Evolutionary conservation across 768 basidiomycete genomes (phyloP), one percentile per base, ranked within the genome.

Genomic region (Psilocybe azurescens): DNA sequence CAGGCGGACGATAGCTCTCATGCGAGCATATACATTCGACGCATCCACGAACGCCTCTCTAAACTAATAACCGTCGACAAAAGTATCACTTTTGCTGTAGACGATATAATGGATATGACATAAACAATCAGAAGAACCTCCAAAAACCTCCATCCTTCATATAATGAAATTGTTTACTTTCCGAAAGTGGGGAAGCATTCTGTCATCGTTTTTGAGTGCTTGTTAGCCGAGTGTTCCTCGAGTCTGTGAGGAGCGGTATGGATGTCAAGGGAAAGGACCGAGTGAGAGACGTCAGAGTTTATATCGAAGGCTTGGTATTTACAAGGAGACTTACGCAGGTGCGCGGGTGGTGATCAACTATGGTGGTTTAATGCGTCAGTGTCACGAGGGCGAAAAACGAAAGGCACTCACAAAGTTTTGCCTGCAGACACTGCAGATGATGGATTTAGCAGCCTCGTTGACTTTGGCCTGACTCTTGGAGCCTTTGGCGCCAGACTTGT

Each of bases 371-470:
- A 24, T 14, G 51, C 65, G 60, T 63, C 49, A 66, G 63, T 50
- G n/a, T 63, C 57, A 56, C 33, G 41, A 56, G 33, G 13, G 33
- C 49, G 53, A 20, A 24, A 44, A 30, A 30, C 14, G 41, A 20
- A 24, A 47, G 16, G 29, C 32, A 79, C 91, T 83, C 75, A 96
- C 94, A 74, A 96, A 97, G 14, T 88, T 70, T 76, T 95, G 91
- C 70, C 76, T 90, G 83, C 95, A 97, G 36, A 81, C 83, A 4
- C 66, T 63, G 72, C 95, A 97, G 53, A 95, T 70, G 65, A 96
- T 94, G 64, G 79, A 88, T 78, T 91, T 93, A 5, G 94, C 89
- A 5, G 91, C 89, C 74, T 95, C 90, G 68, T 97, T 97, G 61
- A 86, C 80, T 79, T 95, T 96, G 55, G 80, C 75, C 78, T 93